phyloP scores from a whole-genome alignment of 192 early-diverging fungal species.

The Podila epigama region DNA sequence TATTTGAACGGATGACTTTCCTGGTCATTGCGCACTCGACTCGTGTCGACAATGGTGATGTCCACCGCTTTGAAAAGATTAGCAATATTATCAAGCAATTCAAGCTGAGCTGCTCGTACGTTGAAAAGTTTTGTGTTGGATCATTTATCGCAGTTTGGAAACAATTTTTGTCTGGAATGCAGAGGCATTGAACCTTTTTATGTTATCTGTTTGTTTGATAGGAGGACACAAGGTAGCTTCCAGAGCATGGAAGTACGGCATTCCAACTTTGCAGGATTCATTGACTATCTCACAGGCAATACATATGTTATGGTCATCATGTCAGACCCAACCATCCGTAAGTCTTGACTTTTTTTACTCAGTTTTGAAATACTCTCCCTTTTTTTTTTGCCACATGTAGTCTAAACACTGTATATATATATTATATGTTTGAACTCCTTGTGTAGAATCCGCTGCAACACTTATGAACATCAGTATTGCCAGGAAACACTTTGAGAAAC shows the following conservation, averaged over 20 bases:
- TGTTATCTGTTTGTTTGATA: slow-evolving; percentile 18
- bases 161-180: no score
- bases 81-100: slow-evolving; percentile 94
- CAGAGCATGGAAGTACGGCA: slow-evolving; percentile 88
- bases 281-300: slow-evolving; percentile 84
- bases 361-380: background rate
- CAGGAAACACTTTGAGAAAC: slow-evolving; percentile 81
- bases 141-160: background rate
- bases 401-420: no score
- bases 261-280: slow-evolving; percentile 74
- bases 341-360: slow-evolving; percentile 37
- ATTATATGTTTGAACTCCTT: background rate
- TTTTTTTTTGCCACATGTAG: background rate
- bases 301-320: slow-evolving; percentile 90
- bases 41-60: slow-evolving; percentile 63
- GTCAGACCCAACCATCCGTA: slow-evolving; percentile 84
- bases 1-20: slow-evolving; percentile 97
- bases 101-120: slow-evolving; percentile 81
- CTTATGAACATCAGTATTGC: slow-evolving; percentile 84
- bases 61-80: slow-evolving; percentile 89
- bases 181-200: no score
- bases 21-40: slow-evolving; percentile 90
- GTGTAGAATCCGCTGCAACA: slow-evolving; percentile 79
- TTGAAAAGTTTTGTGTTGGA: background rate
- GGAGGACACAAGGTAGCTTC: slow-evolving; percentile 84